Evolutionary conservation across 495 filamentous ascomycete genomes (phyloP).

Genomic region (Bathelium albidoporum): DNA sequence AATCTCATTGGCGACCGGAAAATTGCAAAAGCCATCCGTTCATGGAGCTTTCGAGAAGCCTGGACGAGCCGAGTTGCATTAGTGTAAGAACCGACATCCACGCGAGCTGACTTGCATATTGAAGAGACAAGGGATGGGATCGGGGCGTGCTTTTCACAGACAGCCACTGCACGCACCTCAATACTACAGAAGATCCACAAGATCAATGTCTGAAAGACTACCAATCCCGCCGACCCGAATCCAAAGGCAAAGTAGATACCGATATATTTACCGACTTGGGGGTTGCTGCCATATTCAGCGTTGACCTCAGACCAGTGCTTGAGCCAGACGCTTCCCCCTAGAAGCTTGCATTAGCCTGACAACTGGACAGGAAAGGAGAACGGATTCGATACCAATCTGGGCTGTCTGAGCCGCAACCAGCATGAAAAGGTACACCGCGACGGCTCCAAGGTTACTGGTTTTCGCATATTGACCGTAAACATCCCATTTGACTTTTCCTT

Average conservation of each 20-base stretch:
- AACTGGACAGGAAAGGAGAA: neutral
- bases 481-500: slow-evolving; percentile 95
- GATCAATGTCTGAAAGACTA: slow-evolving; percentile 86
- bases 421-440: slow-evolving; percentile 66
- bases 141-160: neutral
- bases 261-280: slow-evolving; percentile 75
- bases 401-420: slow-evolving; percentile 71
- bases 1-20: slow-evolving; percentile 98
- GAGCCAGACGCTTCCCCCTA: slow-evolving; percentile 76
- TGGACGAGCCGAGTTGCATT: slow-evolving; percentile 20
- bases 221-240: slow-evolving; percentile 73
- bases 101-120: slow-evolving; percentile 3
- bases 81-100: neutral
- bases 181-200: slow-evolving; percentile 99
- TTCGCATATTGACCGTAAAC: slow-evolving; percentile 61
- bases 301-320: slow-evolving; percentile 86
- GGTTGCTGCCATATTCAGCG: slow-evolving; percentile 53
- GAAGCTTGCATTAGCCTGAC: slow-evolving; percentile 14
- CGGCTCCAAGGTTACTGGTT: slow-evolving; percentile 79
- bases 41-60: slow-evolving; percentile 91
- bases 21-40: slow-evolving; percentile 95
- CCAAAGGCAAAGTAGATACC: slow-evolving; percentile 93
- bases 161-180: slow-evolving; percentile 48
- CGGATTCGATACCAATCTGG: slow-evolving; percentile 55
- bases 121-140: neutral